These are phyloP conservation scores for Lentinula sp. DNA, from an alignment of 768 basidiomycete species.

Conservation along the genomic window DNA sequence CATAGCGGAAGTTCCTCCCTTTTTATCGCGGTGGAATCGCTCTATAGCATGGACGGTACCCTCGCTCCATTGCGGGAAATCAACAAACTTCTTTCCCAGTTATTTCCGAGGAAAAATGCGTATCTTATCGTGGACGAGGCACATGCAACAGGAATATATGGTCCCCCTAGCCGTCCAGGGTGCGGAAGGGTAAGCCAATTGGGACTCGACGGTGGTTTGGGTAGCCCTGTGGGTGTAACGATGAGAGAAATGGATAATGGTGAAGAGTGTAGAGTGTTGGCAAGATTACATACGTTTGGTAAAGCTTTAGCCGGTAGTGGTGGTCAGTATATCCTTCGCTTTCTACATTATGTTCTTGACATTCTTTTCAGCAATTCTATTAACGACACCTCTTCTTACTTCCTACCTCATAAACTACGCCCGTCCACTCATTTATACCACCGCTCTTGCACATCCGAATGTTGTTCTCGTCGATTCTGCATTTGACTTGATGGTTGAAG, in stretches of 20 bases:
- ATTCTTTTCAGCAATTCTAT: constrained; percentile 53
- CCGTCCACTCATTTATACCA: constrained; percentile 87
- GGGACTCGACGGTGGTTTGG: constrained; percentile 44
- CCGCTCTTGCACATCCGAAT: constrained; percentile 71
- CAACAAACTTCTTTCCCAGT: constrained; percentile 51
- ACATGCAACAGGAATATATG: constrained; percentile 89
- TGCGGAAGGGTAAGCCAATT: constrained; percentile 66
- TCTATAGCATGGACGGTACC: constrained; percentile 97
- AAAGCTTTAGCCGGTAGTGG: constrained; percentile 85
- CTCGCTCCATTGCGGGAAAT: constrained; percentile 70
- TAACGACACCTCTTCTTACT: constrained; percentile 66
- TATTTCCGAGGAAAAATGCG: constrained; percentile 57
- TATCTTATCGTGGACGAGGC: constrained; percentile 89
- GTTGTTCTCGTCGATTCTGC: constrained; percentile 72
- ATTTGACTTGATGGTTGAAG: constrained; percentile 71
- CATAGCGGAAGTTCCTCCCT: constrained; percentile 23
- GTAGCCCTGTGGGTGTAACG: neutral
- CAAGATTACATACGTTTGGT: constrained; percentile 86
- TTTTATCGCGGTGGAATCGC: constrained; percentile 81
- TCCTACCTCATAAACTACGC: constrained; percentile 92
- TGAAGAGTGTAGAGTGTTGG: constrained; percentile 45
- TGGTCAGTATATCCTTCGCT: constrained; percentile 43
- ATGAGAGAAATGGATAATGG: neutral
- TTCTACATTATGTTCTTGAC: neutral
- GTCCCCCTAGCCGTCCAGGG: constrained; percentile 65